Conservation (phyloP, 345 rosid genomes). For the Eucalyptus coolabah region DNA sequence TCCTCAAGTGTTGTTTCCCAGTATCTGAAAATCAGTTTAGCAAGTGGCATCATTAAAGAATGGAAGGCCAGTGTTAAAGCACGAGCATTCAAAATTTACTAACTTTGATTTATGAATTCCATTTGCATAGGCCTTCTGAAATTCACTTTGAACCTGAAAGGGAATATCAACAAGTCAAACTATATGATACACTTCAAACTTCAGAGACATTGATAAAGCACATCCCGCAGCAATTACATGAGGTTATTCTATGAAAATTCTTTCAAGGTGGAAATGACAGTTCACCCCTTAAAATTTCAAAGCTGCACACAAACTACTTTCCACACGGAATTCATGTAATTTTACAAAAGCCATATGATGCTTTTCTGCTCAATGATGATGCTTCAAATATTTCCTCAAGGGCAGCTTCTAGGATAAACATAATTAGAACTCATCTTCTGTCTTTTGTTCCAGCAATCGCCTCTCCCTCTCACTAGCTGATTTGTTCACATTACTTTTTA, state of each 20-base stretch:
- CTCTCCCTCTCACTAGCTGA: not conserved
- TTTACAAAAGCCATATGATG: not conserved
- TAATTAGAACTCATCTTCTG: not conserved
- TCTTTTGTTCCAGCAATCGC: not conserved
- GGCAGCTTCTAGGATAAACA: not conserved
- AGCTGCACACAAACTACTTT: not conserved
- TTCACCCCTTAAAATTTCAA: not conserved
- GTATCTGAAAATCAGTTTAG: conserved; percentile 36
- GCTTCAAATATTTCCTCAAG: not conserved
- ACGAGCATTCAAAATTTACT: conserved; percentile 4
- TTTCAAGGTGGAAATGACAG: not conserved
- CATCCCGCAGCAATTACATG: not conserved
- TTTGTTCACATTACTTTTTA: not conserved
- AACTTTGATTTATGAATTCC: conserved; percentile 91
- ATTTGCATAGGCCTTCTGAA: conserved; percentile 83
- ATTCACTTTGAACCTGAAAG: conserved; percentile 91
- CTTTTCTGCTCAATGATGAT: not conserved
- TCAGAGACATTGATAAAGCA: not conserved
- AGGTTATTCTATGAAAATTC: not conserved
- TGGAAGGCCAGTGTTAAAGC: not conserved
- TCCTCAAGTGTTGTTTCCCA: conserved; percentile 98
- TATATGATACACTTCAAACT: not conserved
- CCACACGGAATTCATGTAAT: not conserved
- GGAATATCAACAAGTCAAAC: not conserved
- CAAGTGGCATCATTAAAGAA: not conserved